These are phyloP conservation scores for Metarhizium brunneum DNA, from an alignment of 2,329 filamentous ascomycete genomes.

Conservation along the genomic window DNA sequence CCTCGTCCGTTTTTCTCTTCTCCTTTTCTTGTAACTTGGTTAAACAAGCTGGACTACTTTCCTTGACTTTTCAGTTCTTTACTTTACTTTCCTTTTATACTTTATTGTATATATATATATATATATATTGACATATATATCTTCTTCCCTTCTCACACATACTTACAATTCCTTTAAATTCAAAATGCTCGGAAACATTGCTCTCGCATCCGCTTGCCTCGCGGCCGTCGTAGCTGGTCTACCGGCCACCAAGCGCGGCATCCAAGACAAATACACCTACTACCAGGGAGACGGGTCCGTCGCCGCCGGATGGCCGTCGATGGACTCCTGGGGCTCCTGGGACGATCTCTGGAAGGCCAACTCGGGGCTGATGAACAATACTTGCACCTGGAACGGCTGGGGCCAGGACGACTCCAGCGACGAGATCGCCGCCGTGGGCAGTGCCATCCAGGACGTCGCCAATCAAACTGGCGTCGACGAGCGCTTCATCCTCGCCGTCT, in stretches of 20 bases:
- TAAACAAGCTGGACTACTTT: too few species aligned
- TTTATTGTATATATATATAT: too few species aligned
- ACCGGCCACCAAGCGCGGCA: not conserved
- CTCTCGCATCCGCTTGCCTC: not conserved
- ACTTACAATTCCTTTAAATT: not conserved
- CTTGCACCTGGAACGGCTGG: conserved; percentile 11
- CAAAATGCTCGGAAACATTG: not conserved
- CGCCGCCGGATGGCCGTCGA: conserved; percentile 13
- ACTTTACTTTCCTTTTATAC: too few species aligned
- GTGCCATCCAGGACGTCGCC: conserved; percentile 23
- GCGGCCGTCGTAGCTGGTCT: not conserved
- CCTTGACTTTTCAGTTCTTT: too few species aligned
- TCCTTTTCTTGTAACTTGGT: too few species aligned
- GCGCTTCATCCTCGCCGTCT: conserved; percentile 32
- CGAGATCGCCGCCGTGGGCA: conserved; percentile 14
- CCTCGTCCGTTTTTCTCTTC: too few species aligned
- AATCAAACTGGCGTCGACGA: conserved; percentile 20
- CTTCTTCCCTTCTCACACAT: too few species aligned
- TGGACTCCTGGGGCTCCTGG: conserved; percentile 9
- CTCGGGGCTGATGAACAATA: conserved; percentile 9
- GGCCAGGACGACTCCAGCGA: conserved; percentile 9
- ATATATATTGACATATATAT: too few species aligned
- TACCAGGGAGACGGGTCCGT: conserved; percentile 14
- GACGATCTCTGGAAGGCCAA: conserved; percentile 13
- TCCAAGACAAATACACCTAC: conserved; percentile 6